Evolutionary conservation across 495 filamentous ascomycete species (phyloP).

Genomic region (Lepraria neglecta): DNA sequence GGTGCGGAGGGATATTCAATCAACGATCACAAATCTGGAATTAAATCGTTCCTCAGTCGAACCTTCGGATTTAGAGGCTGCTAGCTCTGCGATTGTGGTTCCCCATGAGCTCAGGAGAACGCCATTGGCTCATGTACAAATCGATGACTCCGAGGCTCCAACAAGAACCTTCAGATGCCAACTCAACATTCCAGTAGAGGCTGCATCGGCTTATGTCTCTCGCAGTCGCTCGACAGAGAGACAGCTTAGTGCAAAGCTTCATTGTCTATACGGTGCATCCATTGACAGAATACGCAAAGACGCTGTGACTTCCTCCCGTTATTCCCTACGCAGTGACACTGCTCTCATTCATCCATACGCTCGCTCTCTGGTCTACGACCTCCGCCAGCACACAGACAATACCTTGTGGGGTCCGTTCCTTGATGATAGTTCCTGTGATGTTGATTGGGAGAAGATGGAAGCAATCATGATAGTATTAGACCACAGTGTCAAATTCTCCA

Average conservation of each 20-base stretch:
- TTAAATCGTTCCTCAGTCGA: background rate
- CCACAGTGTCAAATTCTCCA: constrained; percentile 41
- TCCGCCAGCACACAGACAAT: constrained; percentile 51
- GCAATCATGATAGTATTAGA: constrained; percentile 55
- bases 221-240: constrained; percentile 19
- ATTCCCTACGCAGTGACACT: constrained; percentile 25
- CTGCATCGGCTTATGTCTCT: background rate
- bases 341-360: constrained; percentile 47
- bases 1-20: background rate
- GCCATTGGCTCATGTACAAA: background rate
- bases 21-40: constrained; percentile 3
- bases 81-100: background rate
- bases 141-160: background rate
- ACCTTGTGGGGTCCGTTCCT: constrained; percentile 59
- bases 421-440: constrained; percentile 43
- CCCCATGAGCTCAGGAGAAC: background rate
- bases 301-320: constrained; percentile 1
- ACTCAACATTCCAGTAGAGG: background rate
- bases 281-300: constrained; percentile 27
- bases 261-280: constrained; percentile 53
- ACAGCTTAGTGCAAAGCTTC: constrained; percentile 57
- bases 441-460: constrained; percentile 68
- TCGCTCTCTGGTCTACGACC: constrained; percentile 56
- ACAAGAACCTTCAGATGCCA: background rate
- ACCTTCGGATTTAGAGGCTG: background rate